A percentile compares a stretch with the other conserved stretches of the same genome.
These are phyloP conservation scores for Persicaria maculosa DNA, from an alignment of 148 eudicot species.

Conservation along the genomic window DNA sequence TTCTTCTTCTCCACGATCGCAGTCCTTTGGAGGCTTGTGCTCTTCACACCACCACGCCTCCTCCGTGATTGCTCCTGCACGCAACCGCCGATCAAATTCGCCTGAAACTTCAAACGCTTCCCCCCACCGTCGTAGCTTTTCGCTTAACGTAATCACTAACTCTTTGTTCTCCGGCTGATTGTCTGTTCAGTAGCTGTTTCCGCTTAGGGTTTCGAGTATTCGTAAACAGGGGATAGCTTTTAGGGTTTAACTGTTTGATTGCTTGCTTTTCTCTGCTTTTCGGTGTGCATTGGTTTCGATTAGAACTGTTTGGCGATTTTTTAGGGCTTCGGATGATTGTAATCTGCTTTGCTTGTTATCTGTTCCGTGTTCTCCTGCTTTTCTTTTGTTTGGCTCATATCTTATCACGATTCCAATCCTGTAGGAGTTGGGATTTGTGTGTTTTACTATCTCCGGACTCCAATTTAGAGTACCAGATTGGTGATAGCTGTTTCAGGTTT, in stretches of 20 bases:
- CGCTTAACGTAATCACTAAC: not conserved
- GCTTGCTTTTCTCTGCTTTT: not conserved
- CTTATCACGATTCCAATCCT: not conserved
- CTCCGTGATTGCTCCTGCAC: not conserved
- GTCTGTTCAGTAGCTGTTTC: not conserved
- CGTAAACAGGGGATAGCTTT: not conserved
- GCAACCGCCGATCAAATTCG: not conserved
- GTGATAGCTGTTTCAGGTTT: not conserved
- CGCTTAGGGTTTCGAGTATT: not conserved
- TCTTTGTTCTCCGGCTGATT: not conserved
- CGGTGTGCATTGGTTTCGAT: not conserved
- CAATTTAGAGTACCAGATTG: not conserved
- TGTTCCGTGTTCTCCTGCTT: not conserved
- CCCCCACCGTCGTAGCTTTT: not conserved
- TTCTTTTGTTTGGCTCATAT: not conserved
- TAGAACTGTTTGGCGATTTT: not conserved
- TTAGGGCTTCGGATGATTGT: not conserved
- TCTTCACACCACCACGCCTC: not conserved
- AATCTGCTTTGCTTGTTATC: not conserved
- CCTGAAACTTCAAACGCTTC: not conserved
- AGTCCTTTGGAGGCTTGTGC: not conserved
- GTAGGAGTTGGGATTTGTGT: not conserved
- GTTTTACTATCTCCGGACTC: not conserved
- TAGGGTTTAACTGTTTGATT: conserved; percentile 6
- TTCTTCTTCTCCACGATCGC: not conserved